Evolutionary conservation across 345 rosid species (phyloP).

Genomic region (Boechera retrofracta): DNA sequence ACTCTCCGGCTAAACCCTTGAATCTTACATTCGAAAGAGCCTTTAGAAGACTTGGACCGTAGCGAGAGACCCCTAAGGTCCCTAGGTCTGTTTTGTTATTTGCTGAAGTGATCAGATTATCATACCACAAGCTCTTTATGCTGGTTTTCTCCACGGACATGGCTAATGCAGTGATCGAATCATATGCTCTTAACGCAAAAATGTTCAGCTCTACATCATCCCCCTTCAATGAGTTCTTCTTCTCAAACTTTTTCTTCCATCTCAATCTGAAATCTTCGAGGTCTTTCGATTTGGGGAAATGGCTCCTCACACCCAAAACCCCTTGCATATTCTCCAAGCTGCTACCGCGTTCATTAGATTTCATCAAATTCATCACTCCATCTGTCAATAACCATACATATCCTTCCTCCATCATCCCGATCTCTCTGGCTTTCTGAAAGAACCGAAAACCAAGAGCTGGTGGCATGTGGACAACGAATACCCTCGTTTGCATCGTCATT

Average conservation of each 20-base stretch:
- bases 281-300: constrained; percentile 22
- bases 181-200: constrained; percentile 49
- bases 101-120: background rate
- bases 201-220: constrained; percentile 2
- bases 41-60: constrained; percentile 43
- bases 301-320: constrained; percentile 43
- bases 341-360: background rate
- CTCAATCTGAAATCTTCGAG: constrained; percentile 33
- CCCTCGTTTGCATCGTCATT: constrained; percentile 61
- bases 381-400: constrained; percentile 60
- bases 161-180: constrained; percentile 52
- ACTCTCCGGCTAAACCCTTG: constrained; percentile 52
- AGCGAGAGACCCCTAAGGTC: constrained; percentile 24
- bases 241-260: constrained; percentile 32
- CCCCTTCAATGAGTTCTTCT: background rate
- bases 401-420: constrained; percentile 65
- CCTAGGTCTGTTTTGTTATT: constrained; percentile 19
- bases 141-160: constrained; percentile 45
- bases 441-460: constrained; percentile 44
- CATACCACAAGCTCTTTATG: constrained; percentile 3
- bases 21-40: constrained; percentile 42
- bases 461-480: constrained; percentile 59
- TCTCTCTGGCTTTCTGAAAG: constrained; percentile 49
- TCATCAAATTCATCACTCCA: constrained; percentile 32
- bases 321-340: constrained; percentile 43